Evolutionary conservation across 202 grass and related monocot species (phyloP).

Genomic region (Bolboschoenoplectus hybrid): DNA sequence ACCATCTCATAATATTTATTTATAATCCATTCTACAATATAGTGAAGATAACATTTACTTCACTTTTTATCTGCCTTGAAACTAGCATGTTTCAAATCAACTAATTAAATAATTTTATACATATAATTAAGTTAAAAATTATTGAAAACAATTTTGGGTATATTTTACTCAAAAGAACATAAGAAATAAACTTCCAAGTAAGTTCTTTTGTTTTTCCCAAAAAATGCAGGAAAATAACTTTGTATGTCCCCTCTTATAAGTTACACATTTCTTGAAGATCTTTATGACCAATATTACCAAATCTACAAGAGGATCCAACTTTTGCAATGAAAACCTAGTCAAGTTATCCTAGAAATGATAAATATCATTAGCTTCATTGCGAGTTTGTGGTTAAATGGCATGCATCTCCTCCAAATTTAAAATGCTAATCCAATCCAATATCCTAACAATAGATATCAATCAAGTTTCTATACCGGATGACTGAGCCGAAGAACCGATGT

Average conservation of each 20-base stretch:
- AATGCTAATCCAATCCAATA: neutral
- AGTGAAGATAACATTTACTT: neutral
- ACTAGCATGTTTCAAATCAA: neutral
- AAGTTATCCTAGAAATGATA: neutral
- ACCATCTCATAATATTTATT: neutral
- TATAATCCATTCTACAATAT: neutral
- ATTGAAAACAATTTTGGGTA: neutral
- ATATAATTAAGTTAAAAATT: neutral
- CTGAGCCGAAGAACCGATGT: slow-evolving; percentile 28
- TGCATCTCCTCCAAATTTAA: neutral
- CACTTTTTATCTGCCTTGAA: neutral
- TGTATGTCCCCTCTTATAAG: neutral
- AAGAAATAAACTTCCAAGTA: neutral
- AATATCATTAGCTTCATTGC: neutral
- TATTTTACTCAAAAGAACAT: neutral
- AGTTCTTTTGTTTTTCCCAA: neutral
- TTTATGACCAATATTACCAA: too few relatives aligned
- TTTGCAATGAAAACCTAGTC: neutral
- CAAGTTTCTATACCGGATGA: slow-evolving; percentile 41
- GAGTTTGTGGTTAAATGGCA: neutral
- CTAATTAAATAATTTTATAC: neutral
- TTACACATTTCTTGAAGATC: too few relatives aligned
- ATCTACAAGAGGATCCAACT: neutral
- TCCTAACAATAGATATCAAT: slow-evolving; percentile 13
- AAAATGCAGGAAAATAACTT: neutral